Evolutionary conservation across 2,329 filamentous ascomycete species (phyloP), one percentile per base, ranked within the genome.

Genomic region (Coniochaeta sp.): DNA sequence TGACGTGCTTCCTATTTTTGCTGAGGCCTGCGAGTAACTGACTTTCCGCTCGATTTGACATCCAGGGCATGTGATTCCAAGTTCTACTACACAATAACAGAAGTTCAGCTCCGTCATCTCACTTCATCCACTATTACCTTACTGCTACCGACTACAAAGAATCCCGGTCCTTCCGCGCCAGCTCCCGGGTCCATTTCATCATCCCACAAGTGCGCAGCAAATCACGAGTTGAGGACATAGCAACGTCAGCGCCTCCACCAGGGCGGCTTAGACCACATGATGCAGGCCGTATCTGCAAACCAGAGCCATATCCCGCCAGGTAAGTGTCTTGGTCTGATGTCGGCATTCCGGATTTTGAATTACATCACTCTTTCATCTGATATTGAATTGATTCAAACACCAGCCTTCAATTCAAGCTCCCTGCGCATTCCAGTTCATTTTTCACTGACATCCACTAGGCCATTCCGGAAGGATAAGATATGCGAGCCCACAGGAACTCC

Each of bases 401-500:
- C 14, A 22, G 14, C 7, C 44, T 22, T 50, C 44, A 50, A 5
- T 44, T 16, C 19, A 26, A n/a, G 6, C 47, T 28, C 26, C 14
- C 14, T 6, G 47, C 26, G 47, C 47, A 52, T 52, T 52, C 47
- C 47, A 52, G 44, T 26, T 26, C 9, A 19, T 50, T 6, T 50
- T 6, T 19, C 28, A 31, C 26, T 52, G 31, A 52, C 22, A 1
- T 52, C 47, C 12, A 8, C 47, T 38, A 57, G 54, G 54, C 52
- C 65, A 67, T 26, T 71, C 74, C 40, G 79, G 78, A 54, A 76
- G 76, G 59, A 77, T 92, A 62, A 89, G 86, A 72, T 89, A 91
- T 77, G 89, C 89, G 62, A 82, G 84, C 67, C 84, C 89, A 50
- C 80, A 85, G 68, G 86, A 90, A 66, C 81, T 95, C 24, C 90